These are phyloP conservation scores for Corylus avellana DNA, from an alignment of 306 rosid genomes.

Conservation along the genomic window DNA sequence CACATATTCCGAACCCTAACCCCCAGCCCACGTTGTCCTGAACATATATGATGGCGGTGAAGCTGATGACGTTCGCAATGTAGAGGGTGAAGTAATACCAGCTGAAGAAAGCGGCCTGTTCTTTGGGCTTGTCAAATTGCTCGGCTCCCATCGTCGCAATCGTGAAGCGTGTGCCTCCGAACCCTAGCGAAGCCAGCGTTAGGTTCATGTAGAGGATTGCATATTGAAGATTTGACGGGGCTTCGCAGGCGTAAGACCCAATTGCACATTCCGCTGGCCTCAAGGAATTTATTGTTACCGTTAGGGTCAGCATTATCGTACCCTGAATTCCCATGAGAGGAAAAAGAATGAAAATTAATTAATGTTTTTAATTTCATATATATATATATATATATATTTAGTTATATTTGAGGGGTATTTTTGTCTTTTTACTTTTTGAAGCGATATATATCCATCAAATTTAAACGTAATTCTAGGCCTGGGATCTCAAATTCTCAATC, in stretches of 20 bases:
- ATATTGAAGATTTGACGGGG: slow-evolving; percentile 38
- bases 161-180: slow-evolving; percentile 48
- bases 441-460: too few relatives aligned
- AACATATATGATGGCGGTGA: slow-evolving; percentile 35
- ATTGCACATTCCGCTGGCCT: slow-evolving; percentile 31
- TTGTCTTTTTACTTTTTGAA: too few relatives aligned
- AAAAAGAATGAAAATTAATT: neutral
- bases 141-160: slow-evolving; percentile 45
- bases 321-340: slow-evolving; percentile 28
- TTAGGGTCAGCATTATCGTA: slow-evolving; percentile 28
- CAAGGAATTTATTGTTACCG: slow-evolving; percentile 24
- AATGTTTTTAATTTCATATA: too few relatives aligned
- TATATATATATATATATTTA: too few relatives aligned
- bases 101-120: slow-evolving; percentile 37
- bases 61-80: slow-evolving; percentile 20
- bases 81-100: slow-evolving; percentile 41
- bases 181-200: slow-evolving; percentile 29
- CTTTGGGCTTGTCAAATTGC: slow-evolving; percentile 26
- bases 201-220: slow-evolving; percentile 32
- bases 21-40: slow-evolving; percentile 46
- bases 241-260: slow-evolving; percentile 15
- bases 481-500: too few relatives aligned
- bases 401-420: too few relatives aligned
- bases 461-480: too few relatives aligned
- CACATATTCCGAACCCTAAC: slow-evolving; percentile 38